Conservation (phyloP, 2,329 filamentous ascomycete species). For the Orbilia javanica region DNA sequence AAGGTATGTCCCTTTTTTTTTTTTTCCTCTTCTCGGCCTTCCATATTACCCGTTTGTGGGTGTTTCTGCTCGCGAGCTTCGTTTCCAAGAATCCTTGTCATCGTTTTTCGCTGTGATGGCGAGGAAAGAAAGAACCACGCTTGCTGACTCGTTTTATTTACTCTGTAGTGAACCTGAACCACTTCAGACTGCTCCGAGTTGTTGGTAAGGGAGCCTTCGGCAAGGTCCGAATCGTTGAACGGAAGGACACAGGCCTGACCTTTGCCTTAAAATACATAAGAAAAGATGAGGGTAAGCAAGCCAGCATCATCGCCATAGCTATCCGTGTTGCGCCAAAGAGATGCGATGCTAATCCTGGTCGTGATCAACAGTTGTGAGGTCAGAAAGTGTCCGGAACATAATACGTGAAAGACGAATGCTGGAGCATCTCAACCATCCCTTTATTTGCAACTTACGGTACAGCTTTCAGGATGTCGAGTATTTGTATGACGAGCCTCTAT, state of each 20-base stretch:
- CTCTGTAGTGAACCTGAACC: slow-evolving; percentile 87
- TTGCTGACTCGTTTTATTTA: slow-evolving; percentile 54
- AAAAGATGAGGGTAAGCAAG: slow-evolving; percentile 92
- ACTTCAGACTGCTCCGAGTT: slow-evolving; percentile 93
- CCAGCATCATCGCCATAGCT: too few relatives aligned
- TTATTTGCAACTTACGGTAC: slow-evolving; percentile 97
- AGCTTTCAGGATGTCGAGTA: slow-evolving; percentile 99
- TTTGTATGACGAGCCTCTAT: slow-evolving; percentile 74
- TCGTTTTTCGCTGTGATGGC: slow-evolving; percentile 37
- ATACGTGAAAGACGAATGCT: slow-evolving; percentile 97
- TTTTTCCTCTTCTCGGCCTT: neutral
- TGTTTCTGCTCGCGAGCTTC: slow-evolving; percentile 19
- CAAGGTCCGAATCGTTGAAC: slow-evolving; percentile 97
- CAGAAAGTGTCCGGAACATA: slow-evolving; percentile 97
- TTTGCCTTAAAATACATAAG: slow-evolving; percentile 98
- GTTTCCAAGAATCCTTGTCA: slow-evolving; percentile 45
- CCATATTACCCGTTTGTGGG: slow-evolving; percentile 4
- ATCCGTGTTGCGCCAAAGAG: neutral
- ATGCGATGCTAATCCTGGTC: slow-evolving; percentile 20
- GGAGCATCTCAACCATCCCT: slow-evolving; percentile 96
- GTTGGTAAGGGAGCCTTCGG: slow-evolving; percentile 98
- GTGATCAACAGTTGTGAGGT: slow-evolving; percentile 82
- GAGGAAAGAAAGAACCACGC: slow-evolving; percentile 60
- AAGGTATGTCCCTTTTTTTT: slow-evolving; percentile 74
- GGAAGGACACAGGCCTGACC: slow-evolving; percentile 91